A percentile compares a stretch with the other conserved stretches of the same genome.
Conservation (phyloP, 1,284 basidiomycete genomes). For the Neolentinus lepideus region DNA sequence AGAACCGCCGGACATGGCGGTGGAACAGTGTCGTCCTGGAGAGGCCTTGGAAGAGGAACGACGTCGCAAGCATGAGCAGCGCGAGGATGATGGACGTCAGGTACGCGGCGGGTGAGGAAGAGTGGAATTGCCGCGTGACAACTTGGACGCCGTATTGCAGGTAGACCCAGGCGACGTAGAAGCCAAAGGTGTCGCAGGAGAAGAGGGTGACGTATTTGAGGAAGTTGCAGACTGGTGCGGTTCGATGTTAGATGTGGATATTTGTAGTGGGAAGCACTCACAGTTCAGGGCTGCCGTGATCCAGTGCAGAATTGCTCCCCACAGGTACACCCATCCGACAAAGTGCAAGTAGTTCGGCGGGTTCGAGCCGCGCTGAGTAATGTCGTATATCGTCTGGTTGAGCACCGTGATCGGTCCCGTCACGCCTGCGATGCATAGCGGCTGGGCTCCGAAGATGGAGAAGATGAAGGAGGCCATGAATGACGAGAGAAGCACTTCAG, state of each 20-base stretch:
- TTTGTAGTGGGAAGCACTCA: conserved; percentile 29
- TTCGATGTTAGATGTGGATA: background rate
- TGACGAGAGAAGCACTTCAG: conserved; percentile 76
- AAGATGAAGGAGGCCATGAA: conserved; percentile 93
- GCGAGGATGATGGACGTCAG: conserved; percentile 75
- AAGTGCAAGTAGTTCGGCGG: conserved; percentile 80
- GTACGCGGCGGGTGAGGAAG: conserved; percentile 28
- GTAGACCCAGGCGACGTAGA: conserved; percentile 86
- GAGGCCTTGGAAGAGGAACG: conserved; percentile 68
- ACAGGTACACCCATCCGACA: conserved; percentile 88
- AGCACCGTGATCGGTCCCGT: conserved; percentile 90
- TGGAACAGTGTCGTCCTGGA: conserved; percentile 64
- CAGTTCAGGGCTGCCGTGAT: conserved; percentile 81
- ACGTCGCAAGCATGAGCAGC: conserved; percentile 65
- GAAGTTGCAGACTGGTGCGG: conserved; percentile 65
- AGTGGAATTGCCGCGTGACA: conserved; percentile 61
- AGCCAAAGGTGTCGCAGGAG: conserved; percentile 92
- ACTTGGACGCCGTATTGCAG: conserved; percentile 88
- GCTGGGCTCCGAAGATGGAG: conserved; percentile 85
- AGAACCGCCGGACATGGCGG: conserved; percentile 65
- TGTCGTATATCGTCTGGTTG: conserved; percentile 86
- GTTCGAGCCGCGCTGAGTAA: conserved; percentile 50
- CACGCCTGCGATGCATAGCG: conserved; percentile 89
- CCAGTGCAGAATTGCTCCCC: conserved; percentile 93
- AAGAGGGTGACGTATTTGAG: conserved; percentile 86